Conservation (phyloP, 768 basidiomycete genomes). For the Trametes elegans region DNA sequence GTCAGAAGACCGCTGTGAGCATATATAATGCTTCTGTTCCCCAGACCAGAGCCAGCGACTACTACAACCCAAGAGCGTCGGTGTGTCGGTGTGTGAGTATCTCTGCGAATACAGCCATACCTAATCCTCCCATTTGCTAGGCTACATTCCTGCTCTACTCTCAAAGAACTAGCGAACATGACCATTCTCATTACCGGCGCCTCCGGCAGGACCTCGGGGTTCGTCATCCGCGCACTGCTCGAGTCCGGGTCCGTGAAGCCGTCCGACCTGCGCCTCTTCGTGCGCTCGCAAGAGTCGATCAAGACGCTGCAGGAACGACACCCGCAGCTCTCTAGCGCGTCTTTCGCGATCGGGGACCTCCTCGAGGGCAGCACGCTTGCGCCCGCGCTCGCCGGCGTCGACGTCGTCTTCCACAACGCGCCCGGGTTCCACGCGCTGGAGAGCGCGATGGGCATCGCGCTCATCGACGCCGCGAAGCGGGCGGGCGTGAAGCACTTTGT, state of each 20-base stretch:
- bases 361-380: slow-evolving; percentile 25
- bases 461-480: slow-evolving; percentile 32
- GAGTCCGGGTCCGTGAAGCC: not conserved
- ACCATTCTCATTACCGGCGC: slow-evolving; percentile 26
- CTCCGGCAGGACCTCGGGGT: slow-evolving; percentile 24
- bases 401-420: slow-evolving; percentile 31
- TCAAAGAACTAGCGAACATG: not conserved
- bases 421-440: slow-evolving; percentile 30
- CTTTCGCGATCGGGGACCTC: slow-evolving; percentile 27
- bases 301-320: slow-evolving; percentile 16
- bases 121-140: too few relatives aligned
- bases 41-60: too few relatives aligned
- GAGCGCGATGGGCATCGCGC: slow-evolving; percentile 31
- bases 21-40: too few relatives aligned
- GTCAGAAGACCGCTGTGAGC: too few relatives aligned
- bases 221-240: slow-evolving; percentile 24
- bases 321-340: slow-evolving; percentile 17
- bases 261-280: slow-evolving; percentile 26
- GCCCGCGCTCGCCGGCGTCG: slow-evolving; percentile 24
- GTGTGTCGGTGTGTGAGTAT: too few relatives aligned
- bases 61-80: too few relatives aligned
- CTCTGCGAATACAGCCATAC: too few relatives aligned
- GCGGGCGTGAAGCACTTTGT: slow-evolving; percentile 35
- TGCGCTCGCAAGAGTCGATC: slow-evolving; percentile 21
- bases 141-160: too few relatives aligned